A percentile compares a stretch with the other conserved stretches of the same genome.
Evolutionary conservation across 1,284 basidiomycete species (phyloP).

Genomic region (Melanopsichium pennsylvanicum): DNA sequence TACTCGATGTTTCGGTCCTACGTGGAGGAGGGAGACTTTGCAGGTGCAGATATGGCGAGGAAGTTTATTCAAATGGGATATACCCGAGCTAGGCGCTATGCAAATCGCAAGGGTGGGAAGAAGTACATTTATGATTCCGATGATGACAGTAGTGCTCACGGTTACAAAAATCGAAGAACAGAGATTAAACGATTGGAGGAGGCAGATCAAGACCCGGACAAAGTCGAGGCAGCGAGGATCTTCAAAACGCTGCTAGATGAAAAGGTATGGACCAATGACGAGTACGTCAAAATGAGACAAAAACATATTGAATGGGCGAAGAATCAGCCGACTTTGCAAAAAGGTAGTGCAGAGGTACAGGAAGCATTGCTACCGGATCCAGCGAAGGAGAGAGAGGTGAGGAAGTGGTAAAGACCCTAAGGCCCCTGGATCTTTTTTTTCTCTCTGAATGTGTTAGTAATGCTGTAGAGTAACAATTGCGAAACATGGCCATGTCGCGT

Average conservation of each 20-base stretch:
- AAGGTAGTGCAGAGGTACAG: constrained; percentile 11
- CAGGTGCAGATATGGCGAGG: constrained; percentile 33
- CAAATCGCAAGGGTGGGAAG: constrained; percentile 41
- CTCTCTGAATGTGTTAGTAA: too few species aligned
- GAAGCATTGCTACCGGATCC: constrained; percentile 9
- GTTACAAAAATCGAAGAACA: not conserved
- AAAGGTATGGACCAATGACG: constrained; percentile 22
- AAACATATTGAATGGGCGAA: constrained; percentile 23
- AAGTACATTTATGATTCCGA: constrained; percentile 22
- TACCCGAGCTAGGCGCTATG: constrained; percentile 40
- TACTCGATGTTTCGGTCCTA: constrained; percentile 19
- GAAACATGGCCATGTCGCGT: too few species aligned
- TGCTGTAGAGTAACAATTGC: too few species aligned
- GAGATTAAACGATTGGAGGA: constrained; percentile 14
- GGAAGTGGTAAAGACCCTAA: constrained; percentile 17
- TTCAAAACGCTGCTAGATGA: constrained; percentile 29
- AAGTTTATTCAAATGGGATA: constrained; percentile 49
- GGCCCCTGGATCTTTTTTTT: too few species aligned
- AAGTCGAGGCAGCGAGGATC: constrained; percentile 37
- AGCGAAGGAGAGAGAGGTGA: constrained; percentile 4
- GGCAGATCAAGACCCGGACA: constrained; percentile 27
- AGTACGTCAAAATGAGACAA: constrained; percentile 20
- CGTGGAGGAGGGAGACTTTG: constrained; percentile 31
- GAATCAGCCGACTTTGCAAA: not conserved
- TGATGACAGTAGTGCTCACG: not conserved